Conservation (phyloP, 1,284 basidiomycete genomes). For the Entoloma clypeatum region DNA sequence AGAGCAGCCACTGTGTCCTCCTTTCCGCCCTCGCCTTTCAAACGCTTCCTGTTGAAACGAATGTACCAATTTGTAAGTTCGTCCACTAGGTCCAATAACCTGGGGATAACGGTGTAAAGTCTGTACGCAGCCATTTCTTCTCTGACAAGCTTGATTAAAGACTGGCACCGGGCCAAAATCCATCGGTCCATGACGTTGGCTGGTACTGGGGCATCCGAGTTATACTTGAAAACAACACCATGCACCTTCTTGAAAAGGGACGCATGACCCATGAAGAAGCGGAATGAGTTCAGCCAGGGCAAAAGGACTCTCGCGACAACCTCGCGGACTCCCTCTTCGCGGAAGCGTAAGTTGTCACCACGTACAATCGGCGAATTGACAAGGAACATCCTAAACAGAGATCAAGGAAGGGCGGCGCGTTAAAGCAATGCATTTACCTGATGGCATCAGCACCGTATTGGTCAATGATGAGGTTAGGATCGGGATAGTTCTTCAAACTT, state of each 20-base stretch:
- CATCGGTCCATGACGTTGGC: slow-evolving; percentile 98
- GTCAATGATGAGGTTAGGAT: slow-evolving; percentile 89
- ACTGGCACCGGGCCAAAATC: slow-evolving; percentile 97
- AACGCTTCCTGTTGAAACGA: slow-evolving; percentile 92
- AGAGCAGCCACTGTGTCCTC: slow-evolving; percentile 89
- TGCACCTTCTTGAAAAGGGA: slow-evolving; percentile 84
- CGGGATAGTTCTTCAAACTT: slow-evolving; percentile 97
- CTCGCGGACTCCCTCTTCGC: slow-evolving; percentile 97
- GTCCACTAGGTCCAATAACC: slow-evolving; percentile 88
- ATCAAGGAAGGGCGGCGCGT: neutral
- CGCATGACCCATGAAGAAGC: slow-evolving; percentile 98
- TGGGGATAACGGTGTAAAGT: slow-evolving; percentile 98
- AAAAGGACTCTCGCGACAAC: slow-evolving; percentile 93
- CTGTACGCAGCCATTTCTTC: slow-evolving; percentile 97
- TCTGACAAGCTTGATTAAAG: slow-evolving; percentile 87
- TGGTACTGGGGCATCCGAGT: slow-evolving; percentile 81
- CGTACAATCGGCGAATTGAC: slow-evolving; percentile 99
- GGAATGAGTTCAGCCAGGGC: slow-evolving; percentile 99
- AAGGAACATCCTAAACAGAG: slow-evolving; percentile 77
- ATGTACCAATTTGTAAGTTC: slow-evolving; percentile 99
- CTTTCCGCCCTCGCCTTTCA: slow-evolving; percentile 93
- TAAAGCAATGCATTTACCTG: slow-evolving; percentile 46
- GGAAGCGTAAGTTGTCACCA: slow-evolving; percentile 96
- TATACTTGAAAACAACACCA: slow-evolving; percentile 81
- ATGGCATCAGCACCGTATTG: slow-evolving; percentile 96